Conservation (phyloP, 139 green algal genomes). For the Coccomyxa sp. region DNA sequence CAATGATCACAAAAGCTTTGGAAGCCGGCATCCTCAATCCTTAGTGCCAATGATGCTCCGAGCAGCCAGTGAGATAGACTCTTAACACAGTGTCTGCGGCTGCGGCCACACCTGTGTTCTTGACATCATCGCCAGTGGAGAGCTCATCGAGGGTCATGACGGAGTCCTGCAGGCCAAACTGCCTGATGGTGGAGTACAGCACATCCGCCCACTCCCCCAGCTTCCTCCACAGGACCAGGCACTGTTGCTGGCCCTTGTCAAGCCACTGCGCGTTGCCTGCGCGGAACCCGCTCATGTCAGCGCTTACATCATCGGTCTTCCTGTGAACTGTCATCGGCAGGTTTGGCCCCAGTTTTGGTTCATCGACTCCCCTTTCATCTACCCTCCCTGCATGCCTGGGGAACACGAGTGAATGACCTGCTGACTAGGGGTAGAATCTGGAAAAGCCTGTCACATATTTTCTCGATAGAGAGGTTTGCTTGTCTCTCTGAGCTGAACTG, state of each 20-base stretch:
- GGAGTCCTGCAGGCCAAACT: constrained; percentile 43
- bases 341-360: background rate
- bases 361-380: background rate
- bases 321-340: background rate
- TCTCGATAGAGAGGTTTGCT: no score
- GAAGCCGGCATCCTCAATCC: no score
- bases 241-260: constrained; percentile 37
- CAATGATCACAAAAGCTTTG: no score
- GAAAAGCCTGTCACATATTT: no score
- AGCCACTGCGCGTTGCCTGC: constrained; percentile 49
- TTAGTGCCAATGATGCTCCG: no score
- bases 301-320: no score
- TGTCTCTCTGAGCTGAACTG: no score
- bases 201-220: constrained; percentile 51
- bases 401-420: no score
- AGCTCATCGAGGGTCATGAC: constrained; percentile 63
- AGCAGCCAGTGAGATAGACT: no score
- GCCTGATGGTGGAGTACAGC: constrained; percentile 40
- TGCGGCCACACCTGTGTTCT: constrained; percentile 42
- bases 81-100: no score
- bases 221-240: constrained; percentile 52
- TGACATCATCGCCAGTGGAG: constrained; percentile 41
- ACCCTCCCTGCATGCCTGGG: no score
- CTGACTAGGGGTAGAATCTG: no score
- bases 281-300: background rate